Base-by-base conservation (phyloP, 768 basidiomycete genomes). In the Trametes cinnabarina region DNA sequence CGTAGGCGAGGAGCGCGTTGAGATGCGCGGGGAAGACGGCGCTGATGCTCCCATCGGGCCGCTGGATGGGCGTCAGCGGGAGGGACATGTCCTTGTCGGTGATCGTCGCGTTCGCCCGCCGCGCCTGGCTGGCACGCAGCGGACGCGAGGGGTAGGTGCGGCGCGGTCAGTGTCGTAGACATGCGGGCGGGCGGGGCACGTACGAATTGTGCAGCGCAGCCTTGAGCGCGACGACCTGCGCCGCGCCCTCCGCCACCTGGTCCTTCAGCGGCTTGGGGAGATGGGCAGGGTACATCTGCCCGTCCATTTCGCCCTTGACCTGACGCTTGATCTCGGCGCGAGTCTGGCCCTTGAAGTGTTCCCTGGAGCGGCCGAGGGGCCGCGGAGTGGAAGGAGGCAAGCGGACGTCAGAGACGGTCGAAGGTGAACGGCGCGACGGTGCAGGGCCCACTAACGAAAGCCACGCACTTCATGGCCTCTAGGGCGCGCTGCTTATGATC, bases 121-220 rank as follows among this genome's bases (percentile, higher is more conserved):
- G 74, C 25, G 83, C 79, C 57, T 78, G 72, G 2, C 84, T 85
- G 58, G 3, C 23, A n/a, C n/a, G n/a, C n/a, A n/a, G n/a, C n/a
- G n/a, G n/a, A n/a, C n/a, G n/a, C n/a, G n/a, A n/a, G n/a, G n/a
- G n/a, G n/a, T n/a, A n/a, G n/a, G n/a, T n/a, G n/a, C n/a, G n/a
- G n/a, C n/a, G n/a, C n/a, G n/a, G n/a, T n/a, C n/a, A n/a, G n/a
- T n/a, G n/a, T n/a, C n/a, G n/a, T n/a, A n/a, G n/a, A n/a, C n/a
- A n/a, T n/a, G n/a, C n/a, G n/a, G n/a, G n/a, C n/a, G n/a, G n/a
- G n/a, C n/a, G n/a, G n/a, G n/a, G n/a, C n/a, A 77, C 81, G 61
- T 60, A 86, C 85, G 83, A 83, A 69, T 86, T 86, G 14, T 48
- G 61, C 22, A 82, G 66, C 10, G 82, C 79, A 30, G 73, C 70